Base-by-base conservation (phyloP, 768 basidiomycete genomes). In the Russula emetica region DNA sequence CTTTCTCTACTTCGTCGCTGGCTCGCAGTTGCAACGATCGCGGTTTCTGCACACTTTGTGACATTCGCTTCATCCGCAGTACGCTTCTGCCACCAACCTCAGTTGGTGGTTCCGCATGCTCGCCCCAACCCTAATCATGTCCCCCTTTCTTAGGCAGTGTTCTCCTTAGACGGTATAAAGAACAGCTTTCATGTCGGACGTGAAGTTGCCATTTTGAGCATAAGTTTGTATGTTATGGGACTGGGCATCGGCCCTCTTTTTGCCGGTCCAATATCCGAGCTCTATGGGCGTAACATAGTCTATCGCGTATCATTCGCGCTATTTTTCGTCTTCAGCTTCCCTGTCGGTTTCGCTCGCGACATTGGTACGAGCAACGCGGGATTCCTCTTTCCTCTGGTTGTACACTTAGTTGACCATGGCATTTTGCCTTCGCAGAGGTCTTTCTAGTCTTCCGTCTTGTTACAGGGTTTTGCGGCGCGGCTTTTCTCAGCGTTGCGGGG, bases 321-420 rank as follows among this genome's bases (percentile, higher is more conserved):
- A 3, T 85, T 88, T 71, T 83, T 88, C 68, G 70, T 82, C 1
- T 79, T 87, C 56, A 83, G 84, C 16, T 86, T 86, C 69, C 86
- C 88, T 0, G 84, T 89, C 5, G 87, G 88, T 0, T 92, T 93
- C 66, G 81, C 88, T 0, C 84, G 83, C 5, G 78, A 89, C 68
- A 79, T 84, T 28, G 80, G 86, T 86, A 58, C 14, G 13, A 5
- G 44, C n/a, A 22, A 2, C 44, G n/a, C 10, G 4, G n/a, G n/a
- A 45, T 9, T 44, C n/a, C 9, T 3, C 20, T 3, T 45, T 22
- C n/a, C 44, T 22, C n/a, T n/a, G 10, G n/a, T 4, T 10, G 10
- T 44, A 58, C 14, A n/a, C 26, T 5, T 47, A 26, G 8, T 50
- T 50, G 22, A 26, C 49, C 24, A 5, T 1, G 5, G 14, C 24